Conservation (phyloP, 1,284 basidiomycete species). For the Ceratobasidium sp. region DNA sequence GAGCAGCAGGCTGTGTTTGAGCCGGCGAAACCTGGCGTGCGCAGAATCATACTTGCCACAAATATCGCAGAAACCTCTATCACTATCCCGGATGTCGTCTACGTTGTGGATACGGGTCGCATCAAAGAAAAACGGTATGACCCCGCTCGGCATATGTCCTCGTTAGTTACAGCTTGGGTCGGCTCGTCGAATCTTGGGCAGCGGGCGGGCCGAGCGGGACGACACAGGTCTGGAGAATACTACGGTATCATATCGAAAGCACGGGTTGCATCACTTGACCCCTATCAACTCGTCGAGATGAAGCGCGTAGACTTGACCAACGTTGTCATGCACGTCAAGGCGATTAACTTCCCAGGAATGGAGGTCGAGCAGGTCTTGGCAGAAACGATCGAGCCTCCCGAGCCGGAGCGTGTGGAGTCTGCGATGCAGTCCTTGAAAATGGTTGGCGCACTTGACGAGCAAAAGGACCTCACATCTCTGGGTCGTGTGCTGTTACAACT, state of each 20-base stretch:
- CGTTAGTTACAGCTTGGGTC: slow-evolving; percentile 88
- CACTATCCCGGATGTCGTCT: slow-evolving; percentile 96
- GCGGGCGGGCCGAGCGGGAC: slow-evolving; percentile 90
- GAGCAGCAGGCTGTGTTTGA: slow-evolving; percentile 94
- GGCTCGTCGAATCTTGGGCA: slow-evolving; percentile 94
- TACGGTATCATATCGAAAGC: slow-evolving; percentile 79
- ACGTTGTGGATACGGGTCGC: slow-evolving; percentile 88
- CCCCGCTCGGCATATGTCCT: slow-evolving; percentile 84
- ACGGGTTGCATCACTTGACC: slow-evolving; percentile 69
- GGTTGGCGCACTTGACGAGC: slow-evolving; percentile 84
- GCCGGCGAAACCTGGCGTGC: slow-evolving; percentile 74
- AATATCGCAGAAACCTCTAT: slow-evolving; percentile 97
- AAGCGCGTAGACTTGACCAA: slow-evolving; percentile 90
- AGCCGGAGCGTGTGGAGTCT: slow-evolving; percentile 73
- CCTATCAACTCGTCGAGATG: slow-evolving; percentile 96
- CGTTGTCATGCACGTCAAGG: slow-evolving; percentile 96
- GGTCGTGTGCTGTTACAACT: slow-evolving; percentile 88
- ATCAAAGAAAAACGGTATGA: slow-evolving; percentile 96
- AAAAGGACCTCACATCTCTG: slow-evolving; percentile 83
- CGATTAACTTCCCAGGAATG: slow-evolving; percentile 90
- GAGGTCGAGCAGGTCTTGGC: slow-evolving; percentile 86
- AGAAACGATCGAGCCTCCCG: slow-evolving; percentile 90
- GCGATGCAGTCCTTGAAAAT: slow-evolving; percentile 84
- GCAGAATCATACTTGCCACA: slow-evolving; percentile 89
- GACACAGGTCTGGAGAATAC: slow-evolving; percentile 91